phyloP scores from a whole-genome alignment of 352 stramenopile species.

The Globisporangium recalcitrans region DNA sequence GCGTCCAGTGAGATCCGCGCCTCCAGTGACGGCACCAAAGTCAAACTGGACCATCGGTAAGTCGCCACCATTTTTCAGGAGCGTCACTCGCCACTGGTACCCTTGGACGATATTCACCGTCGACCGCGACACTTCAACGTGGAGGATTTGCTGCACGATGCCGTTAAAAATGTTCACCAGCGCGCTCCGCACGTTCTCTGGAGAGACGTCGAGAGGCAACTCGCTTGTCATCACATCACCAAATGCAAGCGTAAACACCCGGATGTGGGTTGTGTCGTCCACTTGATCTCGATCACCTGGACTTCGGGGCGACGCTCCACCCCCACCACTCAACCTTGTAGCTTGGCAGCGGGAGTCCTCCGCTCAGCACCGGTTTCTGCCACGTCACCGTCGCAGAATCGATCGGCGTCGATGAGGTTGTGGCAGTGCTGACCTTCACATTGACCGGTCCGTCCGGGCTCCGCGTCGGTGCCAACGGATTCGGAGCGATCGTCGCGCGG shows the following conservation, averaged over 20 bases:
- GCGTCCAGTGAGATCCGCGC: slow-evolving; percentile 25
- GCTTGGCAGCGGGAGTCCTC: slow-evolving; percentile 58
- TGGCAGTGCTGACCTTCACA: slow-evolving; percentile 58
- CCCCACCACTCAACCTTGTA: slow-evolving; percentile 86
- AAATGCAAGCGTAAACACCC: slow-evolving; percentile 74
- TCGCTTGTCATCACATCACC: slow-evolving; percentile 55
- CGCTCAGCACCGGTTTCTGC: slow-evolving; percentile 51
- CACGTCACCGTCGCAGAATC: slow-evolving; percentile 59
- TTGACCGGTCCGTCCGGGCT: slow-evolving; percentile 43
- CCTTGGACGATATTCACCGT: slow-evolving; percentile 54
- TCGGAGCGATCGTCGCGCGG: slow-evolving; percentile 53
- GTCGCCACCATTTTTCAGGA: slow-evolving; percentile 51
- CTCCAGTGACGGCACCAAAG: slow-evolving; percentile 25
- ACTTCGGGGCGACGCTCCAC: slow-evolving; percentile 45
- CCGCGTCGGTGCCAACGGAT: slow-evolving; percentile 44
- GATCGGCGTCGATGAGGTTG: slow-evolving; percentile 40
- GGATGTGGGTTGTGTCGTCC: slow-evolving; percentile 46
- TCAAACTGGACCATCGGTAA: slow-evolving; percentile 62
- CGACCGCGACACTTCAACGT: slow-evolving; percentile 55
- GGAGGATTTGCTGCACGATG: slow-evolving; percentile 22
- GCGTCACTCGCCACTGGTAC: slow-evolving; percentile 78
- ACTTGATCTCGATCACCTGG: slow-evolving; percentile 86
- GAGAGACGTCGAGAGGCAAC: slow-evolving; percentile 67
- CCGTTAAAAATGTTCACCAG: slow-evolving; percentile 83
- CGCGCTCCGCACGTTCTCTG: slow-evolving; percentile 76